Base-by-base conservation (phyloP, 1,284 basidiomycete genomes). In the Ganoderma boninense region DNA sequence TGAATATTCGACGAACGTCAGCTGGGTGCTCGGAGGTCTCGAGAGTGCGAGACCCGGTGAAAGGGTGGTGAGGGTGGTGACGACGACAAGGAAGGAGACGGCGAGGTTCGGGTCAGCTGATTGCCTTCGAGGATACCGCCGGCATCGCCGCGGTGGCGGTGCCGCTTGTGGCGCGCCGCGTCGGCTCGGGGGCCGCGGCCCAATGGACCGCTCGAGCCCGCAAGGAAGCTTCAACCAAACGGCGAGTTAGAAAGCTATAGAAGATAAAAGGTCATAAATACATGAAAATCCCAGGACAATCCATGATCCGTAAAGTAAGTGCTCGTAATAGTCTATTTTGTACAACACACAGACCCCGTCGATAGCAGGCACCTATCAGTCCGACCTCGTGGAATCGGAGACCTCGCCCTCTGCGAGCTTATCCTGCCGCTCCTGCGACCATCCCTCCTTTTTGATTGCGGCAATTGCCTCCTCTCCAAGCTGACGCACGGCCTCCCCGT, bases 401-500 rank as follows among this genome's bases (percentile, higher is more conserved):
- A 46, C 42, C 14, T 56, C 61, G 63, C 64, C 59, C 29, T 63
- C 69, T 8, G 65, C 59, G 61, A 74, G 54, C 42, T 66, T 61
- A 59, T 77, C 76, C 68, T 77, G 76, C 43, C 61, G 56, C 49
- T 74, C 76, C 54, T 74, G 69, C 38, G 67, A 63, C 76, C 76
- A 76, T 7, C 69, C 71, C 32, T 62, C 61, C 70, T 71, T 69
- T 40, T 76, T 73, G 69, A 76, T 73, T 43, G 54, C 64, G 35
- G 59, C 43, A 14, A 77, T 65, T 29, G 70, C 68, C 20, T 64
- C 68, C 13, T 73, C 63, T 35, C 76, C 76, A 7, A 80, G 69
- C 35, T 72, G 69, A 5, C 80, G 73, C 29, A 69, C 73, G 7
- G 77, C 68, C 44, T 76, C 66, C 18, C 93, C 94, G 32, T 86